Evolutionary conservation across 352 stramenopile genomes (phyloP), one percentile per base, ranked within the genome.

Genomic region (Globisporangium splendens): DNA sequence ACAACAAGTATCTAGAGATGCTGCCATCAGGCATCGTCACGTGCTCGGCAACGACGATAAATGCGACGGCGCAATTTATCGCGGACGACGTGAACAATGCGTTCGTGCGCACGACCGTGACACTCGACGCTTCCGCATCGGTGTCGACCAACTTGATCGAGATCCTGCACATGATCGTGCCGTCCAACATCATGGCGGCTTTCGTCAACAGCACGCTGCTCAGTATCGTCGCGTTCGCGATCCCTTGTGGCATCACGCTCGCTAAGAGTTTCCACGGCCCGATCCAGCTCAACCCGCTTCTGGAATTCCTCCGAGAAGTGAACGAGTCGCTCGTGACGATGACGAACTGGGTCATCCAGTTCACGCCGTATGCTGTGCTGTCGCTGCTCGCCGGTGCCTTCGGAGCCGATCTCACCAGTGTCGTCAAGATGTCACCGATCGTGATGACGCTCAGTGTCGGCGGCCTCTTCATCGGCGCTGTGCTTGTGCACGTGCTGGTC

Each of bases 301-400:
- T 94, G 18, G 78, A 92, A 53, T 89, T 94, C 63, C 75, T 92
- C 15, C 69, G 82, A 14, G 79, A 94, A 33, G 65, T 92, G 21
- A 91, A 94, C 59, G 77, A 88, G 62, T 84, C 80, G 51, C 77
- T 94, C 35, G 70, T 91, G 44, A 77, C 77, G 50, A 94, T 92
- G 78, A 70, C 75, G 22, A 73, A 86, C 50, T 88, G 71, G 73
- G 72, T 92, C 41, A 74, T 92, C 42, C 69, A 69, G 59, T 89
- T 91, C 67, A 90, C 83, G 47, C 84, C 84, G 3, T 57, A 87
- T 31, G 84, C 82, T 2, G 77, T 94, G 44, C 60, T 92, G 6
- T 89, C 77, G 62, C 62, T 94, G 13, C 70, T 92, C 24, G 75
- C 77, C 7, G 82, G 79, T 0, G 87, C 81, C 8, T 77, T 94